A percentile compares a stretch with the other conserved stretches of the same genome.
Conservation (phyloP, 495 filamentous ascomycete species). For the Daldinia caldariorum region DNA sequence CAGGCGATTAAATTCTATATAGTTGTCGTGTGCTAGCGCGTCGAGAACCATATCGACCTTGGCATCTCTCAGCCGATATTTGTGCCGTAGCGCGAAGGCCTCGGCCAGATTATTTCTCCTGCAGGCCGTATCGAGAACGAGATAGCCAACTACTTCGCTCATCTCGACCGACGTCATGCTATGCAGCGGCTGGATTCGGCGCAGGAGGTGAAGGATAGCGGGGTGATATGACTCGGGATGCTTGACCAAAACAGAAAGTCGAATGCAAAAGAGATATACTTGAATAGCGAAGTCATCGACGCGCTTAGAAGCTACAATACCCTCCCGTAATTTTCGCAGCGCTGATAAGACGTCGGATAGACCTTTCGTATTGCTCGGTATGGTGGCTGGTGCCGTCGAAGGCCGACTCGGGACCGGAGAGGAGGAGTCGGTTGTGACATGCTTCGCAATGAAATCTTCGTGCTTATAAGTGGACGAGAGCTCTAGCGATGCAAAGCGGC, state of each 20-base stretch:
- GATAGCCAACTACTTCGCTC: conserved; percentile 80
- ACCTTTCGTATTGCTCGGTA: conserved; percentile 49
- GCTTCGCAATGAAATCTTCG: conserved; percentile 28
- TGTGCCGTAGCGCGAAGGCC: conserved; percentile 71
- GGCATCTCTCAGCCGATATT: conserved; percentile 66
- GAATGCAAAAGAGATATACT: conserved; percentile 82
- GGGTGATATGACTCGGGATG: conserved; percentile 91
- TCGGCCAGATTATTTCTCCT: conserved; percentile 76
- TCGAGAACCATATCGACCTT: conserved; percentile 72
- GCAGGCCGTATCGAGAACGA: conserved; percentile 89
- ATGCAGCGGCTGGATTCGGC: conserved; percentile 69
- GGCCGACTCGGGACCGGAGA: conserved; percentile 8
- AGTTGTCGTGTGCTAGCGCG: conserved; percentile 82
- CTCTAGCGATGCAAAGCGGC: conserved; percentile 74
- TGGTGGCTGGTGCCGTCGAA: conserved; percentile 30
- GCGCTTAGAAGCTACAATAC: conserved; percentile 76
- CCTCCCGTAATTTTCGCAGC: conserved; percentile 92
- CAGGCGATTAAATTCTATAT: conserved; percentile 77
- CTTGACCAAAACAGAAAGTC: conserved; percentile 78
- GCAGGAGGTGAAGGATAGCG: conserved; percentile 80
- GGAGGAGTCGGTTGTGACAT: conserved; percentile 10
- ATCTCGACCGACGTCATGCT: conserved; percentile 73
- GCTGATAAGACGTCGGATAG: conserved; percentile 66
- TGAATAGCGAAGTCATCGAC: conserved; percentile 73
- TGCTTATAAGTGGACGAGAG: conserved; percentile 44